Evolutionary conservation across 2,329 filamentous ascomycete species (phyloP), one percentile per base, ranked within the genome.

Genomic region (Dactylonectria macrodidyma): DNA sequence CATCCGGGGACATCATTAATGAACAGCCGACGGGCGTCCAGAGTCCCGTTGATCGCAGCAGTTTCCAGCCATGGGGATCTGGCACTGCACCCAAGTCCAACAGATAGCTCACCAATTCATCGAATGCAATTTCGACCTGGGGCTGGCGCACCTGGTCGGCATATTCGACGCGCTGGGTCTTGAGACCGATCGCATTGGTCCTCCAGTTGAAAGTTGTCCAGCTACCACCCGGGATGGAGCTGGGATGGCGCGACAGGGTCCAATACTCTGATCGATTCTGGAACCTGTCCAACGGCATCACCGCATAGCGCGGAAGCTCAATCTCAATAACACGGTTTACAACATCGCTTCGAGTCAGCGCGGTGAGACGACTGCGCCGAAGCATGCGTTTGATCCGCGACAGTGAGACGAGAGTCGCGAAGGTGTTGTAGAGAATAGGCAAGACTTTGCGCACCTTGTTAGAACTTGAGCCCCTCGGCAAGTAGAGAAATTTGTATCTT

Each of bases 181-280:
- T 90, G 62, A 87, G 81, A 1, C 90, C 90, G 26, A 91, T 90
- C 3, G 87, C 81, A 70, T 90, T 85, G n/a, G 86, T 86, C 72
- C 86, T 87, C 90, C 90, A 92, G 78, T 92, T 87, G 76, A 92
- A 91, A 0, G 86, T 87, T 0, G 89, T 90, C 90, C 90, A 92
- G 33, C 83, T 86, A 0, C 90, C 90, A 2, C 90, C 90, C 1
- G 87, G 87, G 50, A 91, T 86, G 12, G 78, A 80, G 54, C 86
- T 88, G 0, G 86, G 85, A 60, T 86, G 81, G 2, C 82, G 78
- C 46, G 85, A 85, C 3, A 90, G 80, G 14, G 81, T 80, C 88
- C 90, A 92, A 79, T 92, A 92, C 58, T 88, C 83, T 0, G 83
- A 78, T 12, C 86, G 83, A 59, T 88, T 79, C 68, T 81, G 79